Base-by-base conservation (phyloP, 2,329 filamentous ascomycete genomes). In the Aspergillus sp. region DNA sequence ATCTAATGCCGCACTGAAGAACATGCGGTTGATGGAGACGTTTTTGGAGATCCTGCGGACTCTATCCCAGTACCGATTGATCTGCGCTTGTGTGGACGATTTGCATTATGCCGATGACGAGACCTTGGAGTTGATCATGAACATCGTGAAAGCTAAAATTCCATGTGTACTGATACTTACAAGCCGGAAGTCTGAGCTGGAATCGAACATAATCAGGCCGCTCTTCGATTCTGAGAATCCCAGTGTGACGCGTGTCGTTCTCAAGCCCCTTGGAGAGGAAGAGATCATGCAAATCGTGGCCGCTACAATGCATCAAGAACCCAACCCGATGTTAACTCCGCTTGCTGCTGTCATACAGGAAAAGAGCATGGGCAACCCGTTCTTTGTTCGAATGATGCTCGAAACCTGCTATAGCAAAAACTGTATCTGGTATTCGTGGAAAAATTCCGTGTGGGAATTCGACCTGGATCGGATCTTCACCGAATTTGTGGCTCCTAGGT, bases 361-460 rank as follows among this genome's bases (percentile, higher is more conserved):
- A 69, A 96, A 95, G 77, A 94, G 91, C 8, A 86, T 86, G 25
- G 93, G 93, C 1, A 96, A 96, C 63, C 89, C 92, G 0, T 97
- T 96, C 70, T 96, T 95, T 70, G 90, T 96, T 74, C 85, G 91
- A 58, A 91, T 96, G 76, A 96, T 97, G 84, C 84, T 97, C 4
- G 91, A 91, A 70, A 89, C 90, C 3, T 96, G 91, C 72, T 88
- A 96, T 73, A 87, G 91, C 42, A 95, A 91, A 71, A 89, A 89
- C 66, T 96, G 91, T 73, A 90, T 97, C 53, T 96, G 88, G 85
- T 97, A 96, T 75, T 92, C 92, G 63, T 96, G 95, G 82, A 88
- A 87, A 67, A 86, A 89, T 64, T 90, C 88, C 50, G 83, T 85
- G 49, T 98, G 94, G 94, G 84, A 89, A 48, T 97, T 89, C 72